These are phyloP conservation scores for Penicillium bovifimosum DNA, from an alignment of 495 filamentous ascomycete genomes.

Conservation along the genomic window DNA sequence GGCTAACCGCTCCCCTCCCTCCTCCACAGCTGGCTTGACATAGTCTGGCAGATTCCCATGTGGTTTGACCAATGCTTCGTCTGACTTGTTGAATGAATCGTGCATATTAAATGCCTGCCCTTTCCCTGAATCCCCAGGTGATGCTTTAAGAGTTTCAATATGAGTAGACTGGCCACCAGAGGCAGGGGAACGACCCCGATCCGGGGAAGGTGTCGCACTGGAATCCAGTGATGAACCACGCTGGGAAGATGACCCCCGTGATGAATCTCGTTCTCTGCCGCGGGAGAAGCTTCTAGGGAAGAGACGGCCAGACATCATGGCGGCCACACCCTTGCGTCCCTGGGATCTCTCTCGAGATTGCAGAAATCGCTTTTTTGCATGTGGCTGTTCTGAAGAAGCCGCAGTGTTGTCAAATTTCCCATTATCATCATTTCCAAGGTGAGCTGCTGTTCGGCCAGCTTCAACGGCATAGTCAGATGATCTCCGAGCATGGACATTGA, in stretches of 20 bases:
- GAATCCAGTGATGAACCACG: conserved; percentile 51
- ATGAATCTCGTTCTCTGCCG: conserved; percentile 38
- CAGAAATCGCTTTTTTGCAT: conserved; percentile 13
- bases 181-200: conserved; percentile 51
- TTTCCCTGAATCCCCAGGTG: conserved; percentile 39
- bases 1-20: conserved; percentile 54
- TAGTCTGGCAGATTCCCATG: conserved; percentile 51
- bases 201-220: conserved; percentile 50
- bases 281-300: conserved; percentile 35
- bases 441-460: background rate
- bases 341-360: conserved; percentile 18
- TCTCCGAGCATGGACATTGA: conserved; percentile 13
- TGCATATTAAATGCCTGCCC: conserved; percentile 52
- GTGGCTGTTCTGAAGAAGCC: conserved; percentile 3
- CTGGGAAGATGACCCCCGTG: conserved; percentile 44
- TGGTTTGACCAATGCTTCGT: conserved; percentile 54
- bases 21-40: conserved; percentile 31
- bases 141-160: conserved; percentile 30
- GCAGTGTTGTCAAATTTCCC: conserved; percentile 18
- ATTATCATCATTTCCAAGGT: conserved; percentile 5
- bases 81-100: conserved; percentile 58
- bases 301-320: conserved; percentile 36
- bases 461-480: conserved; percentile 19
- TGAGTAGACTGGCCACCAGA: conserved; percentile 43
- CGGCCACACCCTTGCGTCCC: conserved; percentile 30